Evolutionary conservation across 768 basidiomycete species (phyloP).

Genomic region (Boletus fagicola): DNA sequence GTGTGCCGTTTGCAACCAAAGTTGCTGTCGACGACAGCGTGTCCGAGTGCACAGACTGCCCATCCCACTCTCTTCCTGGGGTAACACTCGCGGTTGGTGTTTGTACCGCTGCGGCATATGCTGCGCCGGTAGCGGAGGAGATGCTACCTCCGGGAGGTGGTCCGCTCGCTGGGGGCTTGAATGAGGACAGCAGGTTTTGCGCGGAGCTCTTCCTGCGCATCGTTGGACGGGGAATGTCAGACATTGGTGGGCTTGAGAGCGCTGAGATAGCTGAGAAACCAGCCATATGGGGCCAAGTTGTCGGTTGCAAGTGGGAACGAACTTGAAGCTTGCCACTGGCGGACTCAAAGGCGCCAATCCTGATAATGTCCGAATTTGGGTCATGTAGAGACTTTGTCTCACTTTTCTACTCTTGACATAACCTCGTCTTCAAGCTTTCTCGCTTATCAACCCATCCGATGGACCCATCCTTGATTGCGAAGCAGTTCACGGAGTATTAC

Average conservation of each 20-base stretch:
- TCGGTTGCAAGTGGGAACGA: conserved; percentile 9
- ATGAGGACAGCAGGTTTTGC: conserved; percentile 77
- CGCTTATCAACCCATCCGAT: conserved; percentile 47
- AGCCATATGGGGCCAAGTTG: conserved; percentile 8
- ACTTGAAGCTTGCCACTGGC: background rate
- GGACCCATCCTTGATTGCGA: conserved; percentile 71
- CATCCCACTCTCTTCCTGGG: conserved; percentile 64
- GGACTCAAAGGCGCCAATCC: background rate
- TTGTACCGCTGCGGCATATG: conserved; percentile 37
- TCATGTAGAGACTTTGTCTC: background rate
- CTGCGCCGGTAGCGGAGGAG: conserved; percentile 36
- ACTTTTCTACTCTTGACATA: conserved; percentile 4
- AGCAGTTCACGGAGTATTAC: conserved; percentile 81
- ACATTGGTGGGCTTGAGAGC: conserved; percentile 30
- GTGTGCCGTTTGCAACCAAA: conserved; percentile 36
- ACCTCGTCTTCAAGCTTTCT: conserved; percentile 7
- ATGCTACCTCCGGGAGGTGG: conserved; percentile 34
- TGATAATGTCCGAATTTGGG: conserved; percentile 21
- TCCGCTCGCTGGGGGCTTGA: conserved; percentile 43
- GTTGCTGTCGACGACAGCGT: conserved; percentile 39
- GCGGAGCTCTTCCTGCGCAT: conserved; percentile 87
- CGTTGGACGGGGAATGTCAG: conserved; percentile 44
- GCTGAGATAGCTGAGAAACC: conserved; percentile 17
- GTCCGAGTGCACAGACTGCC: conserved; percentile 61
- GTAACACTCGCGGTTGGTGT: conserved; percentile 40